Percentiles rank a stretch among this genome's conserved stretches.
These are phyloP conservation scores for Scytalidium lignicola DNA, from an alignment of 2,329 filamentous ascomycete species.

Conservation along the genomic window DNA sequence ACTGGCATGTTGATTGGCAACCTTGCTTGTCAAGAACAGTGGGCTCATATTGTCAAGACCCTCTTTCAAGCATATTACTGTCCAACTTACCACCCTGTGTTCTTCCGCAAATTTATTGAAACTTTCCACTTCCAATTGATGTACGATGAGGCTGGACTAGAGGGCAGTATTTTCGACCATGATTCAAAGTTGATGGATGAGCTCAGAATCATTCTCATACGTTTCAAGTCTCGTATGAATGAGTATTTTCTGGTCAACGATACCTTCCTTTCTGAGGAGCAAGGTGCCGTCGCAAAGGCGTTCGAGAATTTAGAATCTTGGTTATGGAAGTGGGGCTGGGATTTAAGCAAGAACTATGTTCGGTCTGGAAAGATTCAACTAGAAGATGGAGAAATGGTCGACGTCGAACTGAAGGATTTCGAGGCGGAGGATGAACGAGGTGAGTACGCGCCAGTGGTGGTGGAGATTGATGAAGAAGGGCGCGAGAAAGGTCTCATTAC, in stretches of 20 bases:
- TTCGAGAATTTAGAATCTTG: slow-evolving; percentile 45
- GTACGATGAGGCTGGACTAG: slow-evolving; percentile 46
- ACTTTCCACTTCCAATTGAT: slow-evolving; percentile 50
- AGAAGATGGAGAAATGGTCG: slow-evolving; percentile 47
- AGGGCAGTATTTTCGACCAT: slow-evolving; percentile 35
- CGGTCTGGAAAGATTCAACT: slow-evolving; percentile 44
- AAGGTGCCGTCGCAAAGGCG: slow-evolving; percentile 39
- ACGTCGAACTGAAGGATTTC: slow-evolving; percentile 43
- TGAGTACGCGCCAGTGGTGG: slow-evolving; percentile 28
- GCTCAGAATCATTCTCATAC: slow-evolving; percentile 43
- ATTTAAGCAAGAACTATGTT: slow-evolving; percentile 45
- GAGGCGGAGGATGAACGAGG: slow-evolving; percentile 44
- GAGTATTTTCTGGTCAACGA: slow-evolving; percentile 38
- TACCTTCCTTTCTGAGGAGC: slow-evolving; percentile 31
- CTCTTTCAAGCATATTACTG: slow-evolving; percentile 47
- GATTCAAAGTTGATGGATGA: slow-evolving; percentile 23
- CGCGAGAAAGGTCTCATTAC: slow-evolving; percentile 26
- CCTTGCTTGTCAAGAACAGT: slow-evolving; percentile 55
- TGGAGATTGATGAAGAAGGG: slow-evolving; percentile 27
- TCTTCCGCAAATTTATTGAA: slow-evolving; percentile 43
- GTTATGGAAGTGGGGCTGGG: slow-evolving; percentile 48
- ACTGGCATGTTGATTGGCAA: slow-evolving; percentile 54
- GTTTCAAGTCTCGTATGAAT: slow-evolving; percentile 50
- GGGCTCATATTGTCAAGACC: slow-evolving; percentile 51
- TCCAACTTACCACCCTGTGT: slow-evolving; percentile 34